Conservation (phyloP, 2,329 filamentous ascomycete species). For the Fusarium virguliforme region DNA sequence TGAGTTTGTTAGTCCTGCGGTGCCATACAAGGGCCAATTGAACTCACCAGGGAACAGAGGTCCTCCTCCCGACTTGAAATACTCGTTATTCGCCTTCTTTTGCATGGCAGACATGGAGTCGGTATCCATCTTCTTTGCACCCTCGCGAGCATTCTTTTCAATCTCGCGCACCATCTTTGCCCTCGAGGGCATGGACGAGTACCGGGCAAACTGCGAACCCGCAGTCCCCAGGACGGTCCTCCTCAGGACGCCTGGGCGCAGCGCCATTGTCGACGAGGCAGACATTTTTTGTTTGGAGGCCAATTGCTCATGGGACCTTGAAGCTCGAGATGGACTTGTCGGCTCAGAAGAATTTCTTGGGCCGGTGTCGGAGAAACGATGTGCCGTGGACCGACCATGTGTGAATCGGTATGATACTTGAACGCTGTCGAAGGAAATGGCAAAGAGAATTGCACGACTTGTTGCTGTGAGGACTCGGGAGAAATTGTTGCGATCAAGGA, state of each 20-base stretch:
- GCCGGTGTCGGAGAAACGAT: conserved; percentile 47
- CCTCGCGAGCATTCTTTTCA: conserved; percentile 46
- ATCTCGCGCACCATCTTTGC: conserved; percentile 52
- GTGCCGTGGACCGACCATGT: conserved; percentile 30
- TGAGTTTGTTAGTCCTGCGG: conserved; percentile 44
- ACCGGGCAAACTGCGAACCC: conserved; percentile 47
- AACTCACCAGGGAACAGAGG: conserved; percentile 57
- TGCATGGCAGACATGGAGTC: conserved; percentile 54
- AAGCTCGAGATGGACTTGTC: background rate
- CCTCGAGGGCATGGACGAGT: conserved; percentile 49
- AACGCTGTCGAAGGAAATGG: too few relatives aligned
- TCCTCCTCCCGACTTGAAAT: conserved; percentile 55
- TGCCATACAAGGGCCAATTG: conserved; percentile 21
- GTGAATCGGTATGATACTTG: conserved; percentile 12
- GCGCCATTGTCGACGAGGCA: conserved; percentile 38
- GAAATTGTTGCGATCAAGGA: too few relatives aligned
- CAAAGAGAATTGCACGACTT: too few relatives aligned
- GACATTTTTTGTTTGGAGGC: conserved; percentile 37
- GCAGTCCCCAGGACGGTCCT: conserved; percentile 42
- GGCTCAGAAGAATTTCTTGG: conserved; percentile 48
- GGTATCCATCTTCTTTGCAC: conserved; percentile 46
- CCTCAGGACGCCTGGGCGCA: conserved; percentile 46
- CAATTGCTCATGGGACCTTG: conserved; percentile 7
- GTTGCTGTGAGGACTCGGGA: too few relatives aligned
- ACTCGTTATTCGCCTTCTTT: conserved; percentile 53